Base-by-base conservation (phyloP, 352 stramenopile genomes). In the Pythium folliculosum region DNA sequence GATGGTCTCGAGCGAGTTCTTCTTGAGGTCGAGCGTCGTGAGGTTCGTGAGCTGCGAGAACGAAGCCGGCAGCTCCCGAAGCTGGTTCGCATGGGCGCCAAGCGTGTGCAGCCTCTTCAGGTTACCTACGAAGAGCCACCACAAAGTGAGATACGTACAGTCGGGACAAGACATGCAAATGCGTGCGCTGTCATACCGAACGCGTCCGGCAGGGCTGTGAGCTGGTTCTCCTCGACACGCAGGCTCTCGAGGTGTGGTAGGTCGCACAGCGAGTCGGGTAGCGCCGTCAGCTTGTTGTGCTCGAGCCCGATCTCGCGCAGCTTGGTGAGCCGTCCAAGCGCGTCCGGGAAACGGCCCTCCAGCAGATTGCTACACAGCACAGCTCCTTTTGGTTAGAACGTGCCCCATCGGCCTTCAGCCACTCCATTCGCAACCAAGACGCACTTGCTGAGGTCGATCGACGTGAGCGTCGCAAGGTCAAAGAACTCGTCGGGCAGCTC, bases 371-470 rank as follows among this genome's bases (percentile, higher is more conserved):
- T 95, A 58, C 17, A 38, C 22, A 22, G 9, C 16, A 35, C 50
- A 40, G 12, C 13, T 8, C 30, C 17, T 8, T n/a, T n/a, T n/a
- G n/a, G 40, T 47, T n/a, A 47, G 40, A 21, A n/a, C 14, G 12
- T n/a, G 8, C 10, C 35, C 10, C 27, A 32, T 32, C 27, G 27
- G 27, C 27, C 27, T 32, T 6, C 3, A 32, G n/a, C n/a, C n/a
- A n/a, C n/a, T n/a, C n/a, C 27, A 32, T 32, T 21, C 1, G n/a
- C 14, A 47, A 47, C 40, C 25, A 25, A 40, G 19, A 68, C 62
- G n/a, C 78, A 94, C 86, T 92, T 91, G 84, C 86, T 92, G 5
- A 94, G 70, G 45, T 94, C 86, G 16, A 94, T 71, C 16, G 73
- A 88, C 27, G 71, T 81, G 19, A 95, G 75, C 23, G 76, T 86